Conservation (phyloP, 768 basidiomycete genomes). For the Antrodiella citrinella region DNA sequence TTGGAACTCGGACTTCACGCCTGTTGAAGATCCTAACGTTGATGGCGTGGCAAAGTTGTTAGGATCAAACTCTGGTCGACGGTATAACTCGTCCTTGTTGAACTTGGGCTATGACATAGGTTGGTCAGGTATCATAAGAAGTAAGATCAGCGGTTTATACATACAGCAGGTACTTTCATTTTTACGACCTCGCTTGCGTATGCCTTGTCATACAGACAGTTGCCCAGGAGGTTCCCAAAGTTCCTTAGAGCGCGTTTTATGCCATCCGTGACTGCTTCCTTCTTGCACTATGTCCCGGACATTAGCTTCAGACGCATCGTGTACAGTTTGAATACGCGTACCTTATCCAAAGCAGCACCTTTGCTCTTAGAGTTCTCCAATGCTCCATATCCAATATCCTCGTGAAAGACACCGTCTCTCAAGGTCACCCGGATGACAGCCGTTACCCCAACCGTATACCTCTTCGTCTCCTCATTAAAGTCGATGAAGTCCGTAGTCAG, state of each 20-base stretch:
- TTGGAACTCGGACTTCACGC: not conserved
- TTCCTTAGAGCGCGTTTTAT: slow-evolving; percentile 85
- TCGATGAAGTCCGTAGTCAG: slow-evolving; percentile 78
- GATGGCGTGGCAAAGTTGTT: slow-evolving; percentile 7
- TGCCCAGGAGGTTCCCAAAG: slow-evolving; percentile 92
- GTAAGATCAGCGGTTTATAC: slow-evolving; percentile 22
- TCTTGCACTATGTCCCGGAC: slow-evolving; percentile 94
- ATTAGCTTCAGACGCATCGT: not conserved
- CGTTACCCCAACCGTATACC: slow-evolving; percentile 69
- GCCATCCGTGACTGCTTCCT: slow-evolving; percentile 94
- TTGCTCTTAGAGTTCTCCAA: slow-evolving; percentile 83
- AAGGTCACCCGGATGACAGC: slow-evolving; percentile 85
- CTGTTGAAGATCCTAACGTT: slow-evolving; percentile 3
- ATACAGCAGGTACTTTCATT: slow-evolving; percentile 76
- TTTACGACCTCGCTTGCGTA: slow-evolving; percentile 81
- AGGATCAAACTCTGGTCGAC: slow-evolving; percentile 55
- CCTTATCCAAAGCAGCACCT: slow-evolving; percentile 86
- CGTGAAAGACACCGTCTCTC: slow-evolving; percentile 81
- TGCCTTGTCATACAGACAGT: slow-evolving; percentile 94
- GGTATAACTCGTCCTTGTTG: slow-evolving; percentile 57
- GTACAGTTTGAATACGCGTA: slow-evolving; percentile 27
- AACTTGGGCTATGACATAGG: slow-evolving; percentile 46
- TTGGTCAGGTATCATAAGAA: no score
- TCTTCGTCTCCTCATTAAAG: slow-evolving; percentile 52
- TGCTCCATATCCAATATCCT: slow-evolving; percentile 90